Evolutionary conservation across 2,329 filamentous ascomycete species (phyloP), one percentile per base, ranked within the genome.

Genomic region (Stylonectria norvegica): DNA sequence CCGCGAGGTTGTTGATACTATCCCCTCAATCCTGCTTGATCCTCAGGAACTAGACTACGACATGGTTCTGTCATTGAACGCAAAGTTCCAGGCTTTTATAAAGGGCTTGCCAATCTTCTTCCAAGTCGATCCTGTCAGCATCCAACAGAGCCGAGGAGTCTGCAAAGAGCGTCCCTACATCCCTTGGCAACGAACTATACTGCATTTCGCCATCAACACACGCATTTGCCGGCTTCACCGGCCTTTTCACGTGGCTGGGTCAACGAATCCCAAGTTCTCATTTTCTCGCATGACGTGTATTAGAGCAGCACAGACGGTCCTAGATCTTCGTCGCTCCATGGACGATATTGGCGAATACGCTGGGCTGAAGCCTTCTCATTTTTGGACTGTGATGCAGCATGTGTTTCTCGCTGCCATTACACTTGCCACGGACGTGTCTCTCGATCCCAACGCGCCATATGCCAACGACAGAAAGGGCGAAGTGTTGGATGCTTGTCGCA

Each of bases 151-250:
- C 6, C 4, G 17, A n/a, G 19, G 29, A 4, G 36, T 36, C 10
- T 41, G 38, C 20, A 18, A 15, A 25, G 30, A 41, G 2, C 20
- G 31, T 11, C 46, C 43, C 2, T 31, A 40, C 16, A 36, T 49
- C 19, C 34, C 34, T 16, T 34, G 42, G 17, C 46, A 49, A 16
- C 20, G 43, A 14, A 23, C 34, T 10, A 20, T 38, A 20, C 12
- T 49, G 19, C 40, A 48, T 31, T 40, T 49, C 16, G 40, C 43
- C 34, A 28, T 36, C 20, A 20, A 46, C 18, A 38, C 34, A 18
- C 40, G 46, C 20, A 37, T 45, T 8, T 45, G 46, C 36, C 40
- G 46, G 12, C 46, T 48, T 17, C 46, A 48, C 22, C 36, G 43
- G 28, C 34, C 46, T 3, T 45, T 42, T 22, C 33, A 45, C 30